Conservation (phyloP, 192 early-diverging fungal species). For the Coemansia aciculifera region DNA sequence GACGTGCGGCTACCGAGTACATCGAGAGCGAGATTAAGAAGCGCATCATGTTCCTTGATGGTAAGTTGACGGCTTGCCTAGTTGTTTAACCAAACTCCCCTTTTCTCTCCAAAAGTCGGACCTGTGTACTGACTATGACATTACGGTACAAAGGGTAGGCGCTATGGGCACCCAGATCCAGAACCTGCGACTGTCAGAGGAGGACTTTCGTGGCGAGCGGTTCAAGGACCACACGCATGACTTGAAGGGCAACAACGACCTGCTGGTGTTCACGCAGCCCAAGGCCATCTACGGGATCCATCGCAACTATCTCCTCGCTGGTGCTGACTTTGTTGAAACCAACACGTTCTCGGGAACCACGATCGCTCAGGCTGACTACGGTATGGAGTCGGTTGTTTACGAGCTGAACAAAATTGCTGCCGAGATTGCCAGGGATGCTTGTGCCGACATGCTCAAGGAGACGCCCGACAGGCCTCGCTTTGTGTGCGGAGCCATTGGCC, state of each 20-base stretch:
- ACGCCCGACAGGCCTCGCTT: conserved; percentile 85
- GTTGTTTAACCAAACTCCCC: neutral
- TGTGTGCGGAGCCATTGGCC: conserved; percentile 85
- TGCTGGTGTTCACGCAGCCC: conserved; percentile 89
- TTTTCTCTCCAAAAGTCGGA: neutral
- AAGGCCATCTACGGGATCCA: conserved; percentile 89
- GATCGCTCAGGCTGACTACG: conserved; percentile 93
- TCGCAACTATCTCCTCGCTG: conserved; percentile 85
- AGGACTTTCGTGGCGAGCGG: conserved; percentile 81
- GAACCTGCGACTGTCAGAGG: conserved; percentile 74
- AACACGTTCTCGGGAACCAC: conserved; percentile 94
- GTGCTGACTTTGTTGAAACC: conserved; percentile 92
- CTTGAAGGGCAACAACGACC: conserved; percentile 94
- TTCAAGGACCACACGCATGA: conserved; percentile 85
- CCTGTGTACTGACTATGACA: neutral
- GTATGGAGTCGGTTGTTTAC: conserved; percentile 81
- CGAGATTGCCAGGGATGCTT: conserved; percentile 81
- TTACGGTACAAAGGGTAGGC: conserved; percentile 20
- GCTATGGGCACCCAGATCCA: conserved; percentile 97
- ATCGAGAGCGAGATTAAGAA: conserved; percentile 73
- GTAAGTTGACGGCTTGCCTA: conserved; percentile 36
- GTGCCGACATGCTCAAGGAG: conserved; percentile 71
- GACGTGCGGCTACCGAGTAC: conserved; percentile 59
- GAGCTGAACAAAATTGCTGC: conserved; percentile 91
- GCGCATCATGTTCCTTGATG: conserved; percentile 96